Percentiles rank a stretch among this genome's conserved stretches.
Conservation (phyloP, 768 basidiomycete genomes). For the Tylopilus intermedius region DNA sequence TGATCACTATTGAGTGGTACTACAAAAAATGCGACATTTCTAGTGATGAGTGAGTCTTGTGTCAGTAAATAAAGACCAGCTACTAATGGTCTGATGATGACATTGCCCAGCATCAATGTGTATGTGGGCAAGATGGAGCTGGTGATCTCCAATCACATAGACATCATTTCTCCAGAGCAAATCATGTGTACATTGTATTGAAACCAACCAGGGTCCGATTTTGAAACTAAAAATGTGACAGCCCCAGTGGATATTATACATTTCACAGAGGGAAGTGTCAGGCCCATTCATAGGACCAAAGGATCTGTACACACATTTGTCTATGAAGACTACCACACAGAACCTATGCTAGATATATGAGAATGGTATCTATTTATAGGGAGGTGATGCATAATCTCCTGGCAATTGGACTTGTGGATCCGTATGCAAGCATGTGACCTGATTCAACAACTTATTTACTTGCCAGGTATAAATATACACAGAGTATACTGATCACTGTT, state of each 20-base stretch:
- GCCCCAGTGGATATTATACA: not conserved
- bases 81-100: not conserved
- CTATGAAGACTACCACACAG: not conserved
- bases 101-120: not conserved
- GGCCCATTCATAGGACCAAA: not conserved
- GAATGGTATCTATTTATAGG: not conserved
- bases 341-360: not conserved
- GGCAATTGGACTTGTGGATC: too few species aligned
- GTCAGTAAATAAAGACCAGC: not conserved
- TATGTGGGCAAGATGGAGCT: not conserved
- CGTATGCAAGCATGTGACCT: too few species aligned
- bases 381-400: too few species aligned
- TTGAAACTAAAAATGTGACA: not conserved
- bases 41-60: not conserved
- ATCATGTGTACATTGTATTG: not conserved
- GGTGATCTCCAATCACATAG: not conserved
- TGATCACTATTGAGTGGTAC: not conserved
- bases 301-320: not conserved
- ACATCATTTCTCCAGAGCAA: not conserved
- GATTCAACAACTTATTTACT: too few species aligned
- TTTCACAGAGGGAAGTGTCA: not conserved
- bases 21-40: not conserved
- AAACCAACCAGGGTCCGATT: not conserved
- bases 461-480: not conserved
- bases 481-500: not conserved